Base-by-base conservation (phyloP, 2,329 filamentous ascomycete species). In the Cercospora berteroae region DNA sequence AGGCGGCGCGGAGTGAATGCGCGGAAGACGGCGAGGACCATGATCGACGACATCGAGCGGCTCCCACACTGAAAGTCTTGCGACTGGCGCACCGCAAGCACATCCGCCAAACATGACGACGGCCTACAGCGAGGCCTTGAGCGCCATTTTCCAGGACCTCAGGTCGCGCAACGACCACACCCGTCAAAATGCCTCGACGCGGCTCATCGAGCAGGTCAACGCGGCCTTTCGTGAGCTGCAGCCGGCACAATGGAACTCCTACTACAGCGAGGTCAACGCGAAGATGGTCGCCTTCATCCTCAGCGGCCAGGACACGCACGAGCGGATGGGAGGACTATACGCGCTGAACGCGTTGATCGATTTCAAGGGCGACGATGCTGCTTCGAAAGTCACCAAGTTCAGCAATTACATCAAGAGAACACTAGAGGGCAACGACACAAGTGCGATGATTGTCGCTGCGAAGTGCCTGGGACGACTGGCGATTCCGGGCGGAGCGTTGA, bases 261-360 rank as follows among this genome's bases (percentile, higher is more conserved):
- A 88, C 79, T 91, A 91, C 78, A 87, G 86, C 75, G 83, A 87
- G 65, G 72, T 78, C 56, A 85, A 91, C 70, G 90, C 87, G 76
- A 86, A 87, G 66, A 89, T 92, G 74, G 87, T 87, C 64, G 83
- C 86, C 71, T 85, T 98, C 71, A 93, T 96, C 69, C 89, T 93
- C 58, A 92, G 94, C 78, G 92, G 93, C 70, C 90, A 87, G 81
- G 94, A 97, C 78, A 90, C 92, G 5, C 89, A 90, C 74, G 95
- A 99, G 78, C 90, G 93, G 67, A 88, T 97, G 65, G 95, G 94
- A 69, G 96, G 95, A 62, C 90, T 99, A 69, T 90, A 95, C 74
- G 94, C 94, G 67, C 87, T 99, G 69, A 94, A 97, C 79, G 90
- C 90, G 66, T 88, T 99, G 64, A 94, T 98, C 79, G 94, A 97